phyloP scores from a whole-genome alignment of 73 alveolate species.

The Symbiodinium natans region DNA sequence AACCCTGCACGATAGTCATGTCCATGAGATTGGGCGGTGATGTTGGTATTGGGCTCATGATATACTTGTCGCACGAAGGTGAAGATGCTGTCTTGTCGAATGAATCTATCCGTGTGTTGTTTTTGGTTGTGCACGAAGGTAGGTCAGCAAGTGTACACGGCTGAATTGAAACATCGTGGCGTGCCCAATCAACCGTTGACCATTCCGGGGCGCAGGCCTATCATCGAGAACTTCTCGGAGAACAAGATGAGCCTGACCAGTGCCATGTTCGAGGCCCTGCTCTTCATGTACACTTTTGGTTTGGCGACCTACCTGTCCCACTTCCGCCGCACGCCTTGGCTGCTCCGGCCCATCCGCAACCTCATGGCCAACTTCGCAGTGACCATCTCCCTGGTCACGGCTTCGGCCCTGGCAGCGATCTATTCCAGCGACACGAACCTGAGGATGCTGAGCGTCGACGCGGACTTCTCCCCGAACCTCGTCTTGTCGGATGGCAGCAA shows the following conservation, averaged over 20 bases:
- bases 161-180: background rate
- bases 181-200: background rate
- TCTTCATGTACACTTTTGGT: background rate
- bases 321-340: background rate
- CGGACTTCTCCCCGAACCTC: background rate
- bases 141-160: background rate
- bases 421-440: background rate
- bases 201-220: no score
- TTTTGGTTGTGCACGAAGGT: background rate
- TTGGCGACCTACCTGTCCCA: background rate
- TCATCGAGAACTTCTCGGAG: slow-evolving; percentile 29
- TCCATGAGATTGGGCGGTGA: no score
- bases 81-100: background rate
- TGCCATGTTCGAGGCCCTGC: slow-evolving; percentile 9
- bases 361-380: slow-evolving; percentile 1
- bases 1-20: no score
- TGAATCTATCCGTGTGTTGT: no score
- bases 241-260: background rate
- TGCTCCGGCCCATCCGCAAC: slow-evolving; percentile 1
- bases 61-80: background rate
- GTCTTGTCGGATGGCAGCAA: background rate
- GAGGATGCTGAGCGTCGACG: background rate
- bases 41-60: no score
- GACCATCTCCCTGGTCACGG: background rate
- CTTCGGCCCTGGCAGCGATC: background rate